A percentile compares a stretch with the other conserved stretches of the same genome.
Conservation (phyloP, 352 stramenopile species). For the Pythium brachiatum region DNA sequence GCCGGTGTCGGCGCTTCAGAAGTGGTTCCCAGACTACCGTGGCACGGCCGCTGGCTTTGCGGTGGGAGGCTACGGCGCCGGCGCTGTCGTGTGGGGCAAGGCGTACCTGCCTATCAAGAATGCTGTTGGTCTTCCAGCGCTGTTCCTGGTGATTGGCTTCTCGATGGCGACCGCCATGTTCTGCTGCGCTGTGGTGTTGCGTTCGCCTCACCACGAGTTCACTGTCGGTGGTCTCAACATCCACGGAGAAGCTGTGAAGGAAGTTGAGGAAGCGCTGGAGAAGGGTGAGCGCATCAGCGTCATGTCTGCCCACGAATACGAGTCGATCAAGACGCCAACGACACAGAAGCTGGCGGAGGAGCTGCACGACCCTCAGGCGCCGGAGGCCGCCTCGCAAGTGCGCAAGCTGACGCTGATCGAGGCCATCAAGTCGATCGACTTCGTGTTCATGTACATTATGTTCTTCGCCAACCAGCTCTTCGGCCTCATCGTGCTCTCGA, state of each 20-base stretch:
- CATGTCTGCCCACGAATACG: constrained; percentile 35
- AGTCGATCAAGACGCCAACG: constrained; percentile 37
- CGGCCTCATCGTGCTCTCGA: constrained; percentile 40
- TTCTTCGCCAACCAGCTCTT: constrained; percentile 39
- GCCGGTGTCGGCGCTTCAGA: constrained; percentile 59
- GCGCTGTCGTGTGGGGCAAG: constrained; percentile 62
- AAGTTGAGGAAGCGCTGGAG: constrained; percentile 26
- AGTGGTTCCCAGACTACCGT: constrained; percentile 77
- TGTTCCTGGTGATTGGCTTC: constrained; percentile 49
- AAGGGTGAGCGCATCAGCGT: constrained; percentile 36
- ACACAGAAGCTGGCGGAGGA: constrained; percentile 28
- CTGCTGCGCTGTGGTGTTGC: constrained; percentile 42
- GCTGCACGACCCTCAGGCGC: constrained; percentile 16
- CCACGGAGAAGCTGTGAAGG: constrained; percentile 42
- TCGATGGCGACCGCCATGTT: constrained; percentile 42
- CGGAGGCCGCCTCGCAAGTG: constrained; percentile 26
- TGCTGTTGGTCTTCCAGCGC: constrained; percentile 40
- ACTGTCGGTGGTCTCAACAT: constrained; percentile 50
- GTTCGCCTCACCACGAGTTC: constrained; percentile 45
- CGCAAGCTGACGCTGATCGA: constrained; percentile 42
- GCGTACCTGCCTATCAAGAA: constrained; percentile 49
- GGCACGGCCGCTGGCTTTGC: constrained; percentile 63
- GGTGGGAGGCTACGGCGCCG: constrained; percentile 52
- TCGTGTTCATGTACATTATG: constrained; percentile 45
- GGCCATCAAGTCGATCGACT: constrained; percentile 35